Evolutionary conservation across 108 stramenopile species (phyloP).

Genomic region (Heterococcus sp.): DNA sequence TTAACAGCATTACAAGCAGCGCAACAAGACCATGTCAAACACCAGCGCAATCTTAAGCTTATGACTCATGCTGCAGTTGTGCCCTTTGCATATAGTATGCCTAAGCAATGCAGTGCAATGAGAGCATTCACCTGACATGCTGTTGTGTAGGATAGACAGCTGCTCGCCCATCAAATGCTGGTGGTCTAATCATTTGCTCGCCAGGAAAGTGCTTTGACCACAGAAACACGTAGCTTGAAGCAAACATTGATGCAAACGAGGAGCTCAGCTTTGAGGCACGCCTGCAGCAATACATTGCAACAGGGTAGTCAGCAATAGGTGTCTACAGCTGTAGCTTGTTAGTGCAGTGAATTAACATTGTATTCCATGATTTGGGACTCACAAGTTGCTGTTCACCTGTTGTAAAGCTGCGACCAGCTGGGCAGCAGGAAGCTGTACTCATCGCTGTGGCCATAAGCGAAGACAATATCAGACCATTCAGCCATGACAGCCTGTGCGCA

Average conservation of each 20-base stretch:
- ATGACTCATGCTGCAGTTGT: no score
- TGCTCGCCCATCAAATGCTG: slow-evolving; percentile 48
- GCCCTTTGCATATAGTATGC: no score
- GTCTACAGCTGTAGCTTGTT: no score
- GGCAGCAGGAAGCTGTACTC: slow-evolving; percentile 57
- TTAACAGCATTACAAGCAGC: not conserved
- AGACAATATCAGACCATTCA: slow-evolving; percentile 51
- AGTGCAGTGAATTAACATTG: no score
- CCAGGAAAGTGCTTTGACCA: slow-evolving; percentile 49
- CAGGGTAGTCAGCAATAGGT: no score
- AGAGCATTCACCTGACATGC: not conserved
- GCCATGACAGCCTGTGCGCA: slow-evolving; percentile 42
- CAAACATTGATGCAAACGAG: slow-evolving; percentile 44
- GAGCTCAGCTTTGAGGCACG: slow-evolving; percentile 46
- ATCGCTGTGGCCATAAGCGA: slow-evolving; percentile 54
- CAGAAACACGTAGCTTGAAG: slow-evolving; percentile 50
- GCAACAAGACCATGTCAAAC: not conserved
- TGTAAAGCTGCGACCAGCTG: slow-evolving; percentile 38
- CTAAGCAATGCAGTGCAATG: no score
- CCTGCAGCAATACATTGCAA: no score
- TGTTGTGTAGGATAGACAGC: slow-evolving; percentile 30
- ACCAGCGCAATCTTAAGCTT: no score
- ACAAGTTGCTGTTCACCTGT: no score
- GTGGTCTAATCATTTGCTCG: slow-evolving; percentile 24
- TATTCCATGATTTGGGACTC: no score